Conservation (phyloP, 2,329 filamentous ascomycete genomes). For the Cadophora gregata region DNA sequence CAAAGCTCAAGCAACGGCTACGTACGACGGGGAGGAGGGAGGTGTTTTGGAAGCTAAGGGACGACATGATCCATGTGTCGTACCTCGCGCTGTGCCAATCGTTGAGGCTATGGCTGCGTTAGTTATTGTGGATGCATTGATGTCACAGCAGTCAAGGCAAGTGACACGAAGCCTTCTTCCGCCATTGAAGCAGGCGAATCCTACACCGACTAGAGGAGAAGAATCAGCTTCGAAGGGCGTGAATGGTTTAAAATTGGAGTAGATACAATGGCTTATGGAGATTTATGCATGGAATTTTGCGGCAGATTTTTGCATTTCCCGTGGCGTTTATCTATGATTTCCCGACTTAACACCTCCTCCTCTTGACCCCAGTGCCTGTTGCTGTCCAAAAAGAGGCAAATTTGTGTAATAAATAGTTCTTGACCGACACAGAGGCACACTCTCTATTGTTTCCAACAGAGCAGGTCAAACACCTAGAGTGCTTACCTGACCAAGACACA, state of each 20-base stretch:
- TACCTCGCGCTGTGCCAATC: slow-evolving; percentile 79
- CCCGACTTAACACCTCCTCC: too few species aligned
- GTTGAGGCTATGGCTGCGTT: slow-evolving; percentile 92
- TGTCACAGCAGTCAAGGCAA: slow-evolving; percentile 76
- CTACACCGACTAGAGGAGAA: slow-evolving; percentile 28
- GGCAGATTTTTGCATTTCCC: background rate
- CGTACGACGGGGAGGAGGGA: slow-evolving; percentile 72
- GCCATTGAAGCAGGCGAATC: slow-evolving; percentile 42
- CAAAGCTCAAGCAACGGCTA: slow-evolving; percentile 82
- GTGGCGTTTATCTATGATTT: background rate
- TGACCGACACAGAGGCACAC: too few species aligned
- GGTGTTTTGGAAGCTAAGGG: slow-evolving; percentile 91
- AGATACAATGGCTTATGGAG: slow-evolving; percentile 16
- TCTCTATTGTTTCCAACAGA: too few species aligned
- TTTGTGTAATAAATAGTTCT: too few species aligned
- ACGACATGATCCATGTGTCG: slow-evolving; percentile 91
- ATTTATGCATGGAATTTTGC: background rate
- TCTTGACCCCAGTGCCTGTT: too few species aligned
- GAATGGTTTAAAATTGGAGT: slow-evolving; percentile 21
- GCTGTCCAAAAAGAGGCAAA: too few species aligned
- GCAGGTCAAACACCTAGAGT: too few species aligned
- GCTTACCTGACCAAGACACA: too few species aligned
- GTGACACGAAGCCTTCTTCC: slow-evolving; percentile 54
- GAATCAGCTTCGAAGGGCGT: slow-evolving; percentile 29
- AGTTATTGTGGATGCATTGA: slow-evolving; percentile 83